These are phyloP conservation scores for Schwanniomyces pseudopolymorphus DNA, from an alignment of 805 yeast species.

Conservation along the genomic window DNA sequence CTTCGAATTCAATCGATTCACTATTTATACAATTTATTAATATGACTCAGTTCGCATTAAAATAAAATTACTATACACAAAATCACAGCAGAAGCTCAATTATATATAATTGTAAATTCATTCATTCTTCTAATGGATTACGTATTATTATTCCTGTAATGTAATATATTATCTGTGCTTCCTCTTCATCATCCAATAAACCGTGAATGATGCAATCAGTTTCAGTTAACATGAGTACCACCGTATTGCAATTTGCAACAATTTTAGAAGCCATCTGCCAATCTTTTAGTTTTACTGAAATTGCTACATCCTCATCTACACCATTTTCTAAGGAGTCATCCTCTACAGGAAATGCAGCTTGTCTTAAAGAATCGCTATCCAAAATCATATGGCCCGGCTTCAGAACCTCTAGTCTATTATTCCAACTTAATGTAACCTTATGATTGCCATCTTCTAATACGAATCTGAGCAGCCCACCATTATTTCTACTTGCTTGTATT, in stretches of 20 bases:
- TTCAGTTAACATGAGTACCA: constrained; percentile 57
- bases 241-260: constrained; percentile 59
- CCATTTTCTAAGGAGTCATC: constrained; percentile 7
- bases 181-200: constrained; percentile 60
- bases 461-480: constrained; percentile 51
- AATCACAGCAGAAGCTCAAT: neutral
- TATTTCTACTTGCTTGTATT: constrained; percentile 45
- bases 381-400: constrained; percentile 20
- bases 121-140: constrained; percentile 2
- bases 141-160: constrained; percentile 37
- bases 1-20: neutral
- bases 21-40: neutral
- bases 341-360: constrained; percentile 7
- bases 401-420: constrained; percentile 48
- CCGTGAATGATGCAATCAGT: constrained; percentile 65
- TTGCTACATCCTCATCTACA: constrained; percentile 35
- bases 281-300: constrained; percentile 56
- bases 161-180: constrained; percentile 65
- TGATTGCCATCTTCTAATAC: constrained; percentile 54
- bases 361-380: constrained; percentile 22
- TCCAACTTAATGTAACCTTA: constrained; percentile 59
- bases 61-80: neutral
- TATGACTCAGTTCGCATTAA: neutral
- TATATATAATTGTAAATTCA: neutral
- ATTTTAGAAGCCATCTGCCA: constrained; percentile 68